phyloP scores from a whole-genome alignment of 2,329 filamentous ascomycete species.

The Epichloe scottii region DNA sequence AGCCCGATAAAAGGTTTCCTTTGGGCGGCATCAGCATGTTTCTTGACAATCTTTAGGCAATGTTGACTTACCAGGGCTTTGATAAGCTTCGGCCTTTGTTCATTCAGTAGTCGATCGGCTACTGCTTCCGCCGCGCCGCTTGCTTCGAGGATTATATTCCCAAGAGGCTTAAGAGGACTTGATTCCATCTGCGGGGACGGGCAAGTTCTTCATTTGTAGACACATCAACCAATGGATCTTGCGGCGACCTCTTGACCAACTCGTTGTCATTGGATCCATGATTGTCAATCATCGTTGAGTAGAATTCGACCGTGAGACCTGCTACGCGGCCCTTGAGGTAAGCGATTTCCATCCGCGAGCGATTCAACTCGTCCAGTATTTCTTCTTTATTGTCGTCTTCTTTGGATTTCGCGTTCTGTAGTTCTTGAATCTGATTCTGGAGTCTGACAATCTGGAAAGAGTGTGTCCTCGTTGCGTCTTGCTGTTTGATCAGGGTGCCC shows the following conservation, averaged over 20 bases:
- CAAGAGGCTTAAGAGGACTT: no score
- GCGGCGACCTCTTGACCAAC: background rate
- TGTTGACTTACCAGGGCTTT: background rate
- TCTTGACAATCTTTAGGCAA: background rate
- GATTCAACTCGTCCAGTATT: background rate
- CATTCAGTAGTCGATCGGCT: background rate
- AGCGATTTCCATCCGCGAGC: background rate
- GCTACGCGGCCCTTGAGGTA: constrained; percentile 10
- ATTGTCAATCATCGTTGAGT: background rate
- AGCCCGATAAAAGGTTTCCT: background rate
- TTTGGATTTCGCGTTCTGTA: background rate
- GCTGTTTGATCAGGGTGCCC: background rate
- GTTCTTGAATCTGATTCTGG: constrained; percentile 5
- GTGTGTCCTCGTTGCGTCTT: constrained; percentile 1
- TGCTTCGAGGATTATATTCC: background rate
- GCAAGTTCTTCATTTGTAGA: background rate
- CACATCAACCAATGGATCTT: background rate
- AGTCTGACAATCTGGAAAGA: constrained; percentile 9
- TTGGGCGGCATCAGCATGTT: background rate
- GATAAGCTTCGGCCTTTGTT: background rate
- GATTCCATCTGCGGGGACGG: background rate
- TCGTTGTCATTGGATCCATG: background rate
- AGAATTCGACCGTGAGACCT: constrained; percentile 2
- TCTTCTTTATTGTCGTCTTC: background rate
- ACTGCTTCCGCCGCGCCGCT: background rate